Evolutionary conservation across 176 grass and related monocot genomes (phyloP).

Genomic region (Zoysia japonica): DNA sequence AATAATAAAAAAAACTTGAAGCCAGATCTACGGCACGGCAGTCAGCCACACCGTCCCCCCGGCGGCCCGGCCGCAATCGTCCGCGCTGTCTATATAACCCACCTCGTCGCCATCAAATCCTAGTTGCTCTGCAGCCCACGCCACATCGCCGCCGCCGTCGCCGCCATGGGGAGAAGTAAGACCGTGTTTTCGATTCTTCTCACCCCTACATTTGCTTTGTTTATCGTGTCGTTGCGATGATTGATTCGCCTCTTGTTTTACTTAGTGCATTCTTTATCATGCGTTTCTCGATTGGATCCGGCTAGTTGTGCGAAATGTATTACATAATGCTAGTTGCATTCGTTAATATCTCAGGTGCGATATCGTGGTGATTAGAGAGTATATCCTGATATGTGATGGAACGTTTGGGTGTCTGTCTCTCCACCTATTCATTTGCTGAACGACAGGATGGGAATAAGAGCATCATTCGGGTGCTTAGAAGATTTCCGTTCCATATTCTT

Average conservation of each 20-base stretch:
- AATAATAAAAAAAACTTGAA: neutral
- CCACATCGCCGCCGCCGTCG: neutral
- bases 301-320: neutral
- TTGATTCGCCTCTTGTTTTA: neutral
- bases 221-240: neutral
- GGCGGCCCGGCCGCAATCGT: neutral
- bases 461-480: neutral
- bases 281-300: neutral
- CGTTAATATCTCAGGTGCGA: neutral
- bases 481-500: neutral
- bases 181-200: neutral
- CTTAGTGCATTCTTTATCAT: neutral
- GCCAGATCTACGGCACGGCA: neutral
- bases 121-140: conserved; percentile 4
- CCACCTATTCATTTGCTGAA: too few relatives aligned
- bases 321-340: neutral
- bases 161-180: conserved; percentile 61
- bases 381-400: neutral
- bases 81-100: conserved; percentile 11
- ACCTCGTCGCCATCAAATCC: neutral
- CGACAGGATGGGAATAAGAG: neutral
- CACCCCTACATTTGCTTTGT: neutral
- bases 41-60: too few relatives aligned
- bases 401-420: neutral
- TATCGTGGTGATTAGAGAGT: neutral